A percentile compares a stretch with the other conserved stretches of the same genome.
These are phyloP conservation scores for Fusarium sp. DNA, from an alignment of 2,329 filamentous ascomycete genomes.

Conservation along the genomic window DNA sequence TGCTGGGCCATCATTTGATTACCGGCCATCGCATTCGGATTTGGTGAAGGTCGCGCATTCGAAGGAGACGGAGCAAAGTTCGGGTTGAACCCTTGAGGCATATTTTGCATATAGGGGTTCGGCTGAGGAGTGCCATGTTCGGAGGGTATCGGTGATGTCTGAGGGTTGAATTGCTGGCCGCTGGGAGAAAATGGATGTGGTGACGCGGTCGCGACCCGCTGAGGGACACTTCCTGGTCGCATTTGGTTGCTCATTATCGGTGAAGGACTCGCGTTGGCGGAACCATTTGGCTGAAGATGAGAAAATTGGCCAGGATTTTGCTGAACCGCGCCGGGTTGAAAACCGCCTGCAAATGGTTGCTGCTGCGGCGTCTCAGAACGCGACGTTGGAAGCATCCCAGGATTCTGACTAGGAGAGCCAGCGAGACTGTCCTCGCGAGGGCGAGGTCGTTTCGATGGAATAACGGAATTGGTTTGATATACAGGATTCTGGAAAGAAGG, in stretches of 20 bases:
- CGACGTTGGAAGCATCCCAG: slow-evolving; percentile 80
- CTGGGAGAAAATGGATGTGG: slow-evolving; percentile 90
- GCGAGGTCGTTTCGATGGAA: slow-evolving; percentile 89
- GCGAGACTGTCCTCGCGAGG: slow-evolving; percentile 86
- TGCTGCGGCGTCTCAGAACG: slow-evolving; percentile 94
- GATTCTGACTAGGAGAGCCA: slow-evolving; percentile 82
- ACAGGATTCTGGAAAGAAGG: slow-evolving; percentile 80
- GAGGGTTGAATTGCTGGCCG: slow-evolving; percentile 76
- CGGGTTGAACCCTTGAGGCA: slow-evolving; percentile 69
- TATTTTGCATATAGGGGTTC: slow-evolving; percentile 74
- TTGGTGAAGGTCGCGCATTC: slow-evolving; percentile 67
- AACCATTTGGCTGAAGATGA: slow-evolving; percentile 84
- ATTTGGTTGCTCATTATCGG: slow-evolving; percentile 90
- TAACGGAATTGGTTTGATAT: slow-evolving; percentile 86
- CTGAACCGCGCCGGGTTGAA: slow-evolving; percentile 73
- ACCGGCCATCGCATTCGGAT: slow-evolving; percentile 64
- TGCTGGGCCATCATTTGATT: slow-evolving; percentile 68
- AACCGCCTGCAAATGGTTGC: slow-evolving; percentile 76
- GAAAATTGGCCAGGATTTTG: slow-evolving; percentile 78
- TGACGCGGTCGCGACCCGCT: slow-evolving; percentile 89
- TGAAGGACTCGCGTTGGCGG: slow-evolving; percentile 88
- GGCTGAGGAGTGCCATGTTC: slow-evolving; percentile 84
- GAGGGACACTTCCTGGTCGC: slow-evolving; percentile 76
- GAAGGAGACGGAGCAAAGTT: slow-evolving; percentile 69
- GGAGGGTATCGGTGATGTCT: slow-evolving; percentile 81